Evolutionary conservation across 768 basidiomycete species (phyloP).

Genomic region (Mycena sanguinolenta): DNA sequence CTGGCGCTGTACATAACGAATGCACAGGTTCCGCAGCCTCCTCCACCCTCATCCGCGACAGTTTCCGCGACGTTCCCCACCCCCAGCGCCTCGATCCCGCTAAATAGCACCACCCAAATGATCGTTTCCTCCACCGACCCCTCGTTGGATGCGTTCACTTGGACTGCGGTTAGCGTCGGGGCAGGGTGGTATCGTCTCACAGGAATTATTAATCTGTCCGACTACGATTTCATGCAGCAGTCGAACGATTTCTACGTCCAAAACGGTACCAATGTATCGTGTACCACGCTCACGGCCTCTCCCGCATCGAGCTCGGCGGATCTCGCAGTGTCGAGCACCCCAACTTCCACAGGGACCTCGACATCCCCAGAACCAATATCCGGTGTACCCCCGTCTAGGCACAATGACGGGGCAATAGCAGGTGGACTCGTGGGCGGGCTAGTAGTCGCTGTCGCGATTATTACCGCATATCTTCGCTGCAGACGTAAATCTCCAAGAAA

Average conservation of each 20-base stretch:
- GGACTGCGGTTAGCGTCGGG: constrained; percentile 61
- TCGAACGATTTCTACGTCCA: constrained; percentile 50
- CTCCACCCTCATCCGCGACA: constrained; percentile 8
- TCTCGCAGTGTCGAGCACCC: constrained; percentile 26
- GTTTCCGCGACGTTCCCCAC: constrained; percentile 2
- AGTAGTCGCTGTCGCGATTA: constrained; percentile 48
- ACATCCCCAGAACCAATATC: constrained; percentile 39
- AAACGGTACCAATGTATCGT: constrained; percentile 49
- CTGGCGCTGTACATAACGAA: constrained; percentile 29
- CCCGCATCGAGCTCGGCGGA: constrained; percentile 20
- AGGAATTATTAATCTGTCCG: constrained; percentile 43
- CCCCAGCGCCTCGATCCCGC: not conserved
- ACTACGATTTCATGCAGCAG: constrained; percentile 13
- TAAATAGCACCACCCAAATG: not conserved
- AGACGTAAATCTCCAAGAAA: too few species aligned
- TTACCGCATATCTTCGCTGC: constrained; percentile 37
- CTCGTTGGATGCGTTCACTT: constrained; percentile 45
- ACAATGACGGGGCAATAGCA: constrained; percentile 59
- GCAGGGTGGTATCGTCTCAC: constrained; percentile 64
- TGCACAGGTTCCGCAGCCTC: constrained; percentile 5
- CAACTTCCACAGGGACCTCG: constrained; percentile 36
- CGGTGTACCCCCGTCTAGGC: constrained; percentile 40
- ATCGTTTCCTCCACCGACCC: constrained; percentile 41
- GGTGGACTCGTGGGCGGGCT: constrained; percentile 67
- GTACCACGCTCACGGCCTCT: constrained; percentile 42